phyloP scores from a whole-genome alignment of 2,329 filamentous ascomycete genomes.

The Cucurbitaria berberidis region DNA sequence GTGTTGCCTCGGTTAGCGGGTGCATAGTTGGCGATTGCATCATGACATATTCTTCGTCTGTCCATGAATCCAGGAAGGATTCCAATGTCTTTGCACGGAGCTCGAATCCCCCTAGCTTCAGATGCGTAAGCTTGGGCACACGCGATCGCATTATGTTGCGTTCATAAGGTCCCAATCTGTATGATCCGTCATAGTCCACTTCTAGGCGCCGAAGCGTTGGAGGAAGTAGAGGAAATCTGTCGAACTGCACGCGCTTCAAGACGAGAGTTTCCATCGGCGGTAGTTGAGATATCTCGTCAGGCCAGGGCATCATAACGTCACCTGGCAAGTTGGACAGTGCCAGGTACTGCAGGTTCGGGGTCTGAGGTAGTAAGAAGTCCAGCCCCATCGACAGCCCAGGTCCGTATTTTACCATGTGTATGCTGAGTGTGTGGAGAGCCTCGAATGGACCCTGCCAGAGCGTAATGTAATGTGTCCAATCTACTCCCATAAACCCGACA shows the following conservation, averaged over 20 bases:
- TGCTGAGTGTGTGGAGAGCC: constrained; percentile 29
- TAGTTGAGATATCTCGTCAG: background rate
- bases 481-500: constrained; percentile 25
- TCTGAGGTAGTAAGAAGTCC: constrained; percentile 9
- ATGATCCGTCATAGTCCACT: constrained; percentile 1
- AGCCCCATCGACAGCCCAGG: background rate
- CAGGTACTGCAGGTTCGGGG: constrained; percentile 23
- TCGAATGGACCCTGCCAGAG: constrained; percentile 36
- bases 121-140: constrained; percentile 23
- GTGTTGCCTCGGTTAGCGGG: background rate
- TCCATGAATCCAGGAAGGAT: constrained; percentile 16
- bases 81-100: constrained; percentile 12
- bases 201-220: constrained; percentile 23
- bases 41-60: constrained; percentile 1
- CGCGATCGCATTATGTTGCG: background rate
- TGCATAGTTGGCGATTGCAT: too few species aligned
- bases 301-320: constrained; percentile 2
- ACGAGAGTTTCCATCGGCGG: constrained; percentile 17
- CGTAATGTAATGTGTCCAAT: background rate
- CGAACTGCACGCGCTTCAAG: constrained; percentile 10
- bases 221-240: constrained; percentile 16
- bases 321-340: constrained; percentile 12
- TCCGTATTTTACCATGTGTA: constrained; percentile 6
- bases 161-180: background rate
- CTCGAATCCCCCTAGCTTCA: constrained; percentile 20